These are phyloP conservation scores for Euphorbia tirucalli DNA, from an alignment of 345 rosid genomes.

Conservation along the genomic window DNA sequence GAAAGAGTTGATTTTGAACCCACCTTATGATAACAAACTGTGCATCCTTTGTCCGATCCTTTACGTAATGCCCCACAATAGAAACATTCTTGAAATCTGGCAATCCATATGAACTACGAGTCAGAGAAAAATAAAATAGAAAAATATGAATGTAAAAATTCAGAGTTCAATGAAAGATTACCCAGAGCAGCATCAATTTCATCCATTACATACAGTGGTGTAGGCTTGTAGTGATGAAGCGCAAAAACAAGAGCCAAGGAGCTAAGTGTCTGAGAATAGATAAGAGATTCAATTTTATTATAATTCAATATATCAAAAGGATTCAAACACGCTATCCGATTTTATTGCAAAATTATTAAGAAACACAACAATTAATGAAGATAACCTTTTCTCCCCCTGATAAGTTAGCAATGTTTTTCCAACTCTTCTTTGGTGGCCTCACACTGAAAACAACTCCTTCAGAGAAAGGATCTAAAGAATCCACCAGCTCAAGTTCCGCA, in stretches of 20 bases:
- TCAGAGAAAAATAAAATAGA: not conserved
- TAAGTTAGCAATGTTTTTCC: slow-evolving; percentile 95
- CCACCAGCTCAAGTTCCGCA: slow-evolving; percentile 96
- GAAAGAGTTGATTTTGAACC: not conserved
- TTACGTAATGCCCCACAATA: slow-evolving; percentile 95
- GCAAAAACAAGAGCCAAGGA: slow-evolving; percentile 96
- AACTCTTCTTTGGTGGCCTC: slow-evolving; percentile 97
- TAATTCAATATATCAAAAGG: not conserved
- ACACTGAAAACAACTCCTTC: slow-evolving; percentile 99
- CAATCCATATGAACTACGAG: slow-evolving; percentile 14
- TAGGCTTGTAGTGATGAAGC: slow-evolving; percentile 99
- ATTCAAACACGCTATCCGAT: not conserved
- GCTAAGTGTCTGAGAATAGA: slow-evolving; percentile 75
- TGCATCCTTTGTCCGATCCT: slow-evolving; percentile 93
- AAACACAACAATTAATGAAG: not conserved
- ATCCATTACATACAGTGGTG: slow-evolving; percentile 97
- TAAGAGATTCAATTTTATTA: not conserved
- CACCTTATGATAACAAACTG: slow-evolving; percentile 96
- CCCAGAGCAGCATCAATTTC: slow-evolving; percentile 98
- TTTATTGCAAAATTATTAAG: not conserved
- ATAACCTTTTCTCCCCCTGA: slow-evolving; percentile 97
- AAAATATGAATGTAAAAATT: not conserved
- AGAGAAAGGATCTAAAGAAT: slow-evolving; percentile 95
- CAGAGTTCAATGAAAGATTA: slow-evolving; percentile 17
- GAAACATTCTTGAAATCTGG: slow-evolving; percentile 98